These are phyloP conservation scores for Fusarium zealandicum DNA, from an alignment of 2,329 filamentous ascomycete genomes.

Conservation along the genomic window DNA sequence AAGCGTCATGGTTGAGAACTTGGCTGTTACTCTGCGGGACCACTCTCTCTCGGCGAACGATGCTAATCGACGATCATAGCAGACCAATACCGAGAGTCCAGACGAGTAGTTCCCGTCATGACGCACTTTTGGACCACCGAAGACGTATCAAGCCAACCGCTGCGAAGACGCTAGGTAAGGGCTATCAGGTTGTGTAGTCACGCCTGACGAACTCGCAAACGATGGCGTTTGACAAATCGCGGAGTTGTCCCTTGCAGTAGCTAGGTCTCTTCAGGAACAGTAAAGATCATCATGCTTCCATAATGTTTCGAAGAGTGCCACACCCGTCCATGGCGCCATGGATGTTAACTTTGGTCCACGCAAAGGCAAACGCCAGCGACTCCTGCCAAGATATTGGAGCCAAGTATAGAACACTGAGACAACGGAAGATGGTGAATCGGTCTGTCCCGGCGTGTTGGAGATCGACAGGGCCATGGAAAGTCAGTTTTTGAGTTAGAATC, in stretches of 20 bases:
- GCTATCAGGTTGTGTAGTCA: neutral
- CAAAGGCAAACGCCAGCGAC: slow-evolving; percentile 18
- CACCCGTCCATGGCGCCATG: slow-evolving; percentile 13
- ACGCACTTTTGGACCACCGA: too few relatives aligned
- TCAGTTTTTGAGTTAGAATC: neutral
- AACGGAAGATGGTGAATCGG: neutral
- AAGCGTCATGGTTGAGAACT: neutral
- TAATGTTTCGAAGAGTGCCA: slow-evolving; percentile 8
- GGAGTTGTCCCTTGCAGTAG: slow-evolving; percentile 11
- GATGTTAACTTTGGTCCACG: slow-evolving; percentile 5
- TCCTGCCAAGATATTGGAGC: neutral
- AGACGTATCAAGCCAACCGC: too few relatives aligned
- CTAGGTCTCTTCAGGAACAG: neutral
- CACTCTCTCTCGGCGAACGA: too few relatives aligned
- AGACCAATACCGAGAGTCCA: too few relatives aligned
- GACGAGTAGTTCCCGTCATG: neutral
- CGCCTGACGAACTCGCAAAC: neutral
- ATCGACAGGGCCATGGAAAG: neutral
- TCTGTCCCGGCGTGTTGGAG: neutral
- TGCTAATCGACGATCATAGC: neutral
- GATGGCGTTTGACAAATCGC: slow-evolving; percentile 12
- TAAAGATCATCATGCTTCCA: neutral
- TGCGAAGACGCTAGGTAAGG: too few relatives aligned
- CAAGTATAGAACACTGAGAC: neutral
- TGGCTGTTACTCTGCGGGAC: too few relatives aligned